Evolutionary conservation across 2,329 filamentous ascomycete species (phyloP), one percentile per base, ranked within the genome.

Genomic region (Aspergillus sp.): DNA sequence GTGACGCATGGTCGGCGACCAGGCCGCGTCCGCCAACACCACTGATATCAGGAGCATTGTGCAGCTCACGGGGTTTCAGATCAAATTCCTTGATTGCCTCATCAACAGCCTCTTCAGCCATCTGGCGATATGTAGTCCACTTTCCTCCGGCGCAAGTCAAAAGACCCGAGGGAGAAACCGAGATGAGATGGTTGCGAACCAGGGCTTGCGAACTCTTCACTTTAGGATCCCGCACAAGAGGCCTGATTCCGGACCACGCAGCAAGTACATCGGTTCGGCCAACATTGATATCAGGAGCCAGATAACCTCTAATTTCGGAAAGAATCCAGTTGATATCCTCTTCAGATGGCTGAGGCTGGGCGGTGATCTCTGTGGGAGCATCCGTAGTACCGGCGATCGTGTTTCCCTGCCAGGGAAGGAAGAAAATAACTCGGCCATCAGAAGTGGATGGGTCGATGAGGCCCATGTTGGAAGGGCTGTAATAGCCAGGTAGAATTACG

Each of bases 61-160:
- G 65, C 35, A 88, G 76, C 15, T 86, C 78, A 48, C 78, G 79
- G 3, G 88, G 77, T 53, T 81, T 73, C 37, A 95, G 82, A 8
- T 79, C 77, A 74, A 91, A 93, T 58, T 84, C 80, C 52, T 83
- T 80, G 72, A 95, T 83, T 9, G 91, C 90, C 68, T 90, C 87
- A 68, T 96, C 90, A 44, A 96, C 90, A 45, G 89, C 90, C 72
- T 96, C 90, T 76, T 96, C 90, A 21, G 91, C 90, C 91, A 96
- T 96, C 75, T 96, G 90, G 56, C 91, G 88, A 77, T 96, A 96
- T 1, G 91, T 96, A 3, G 91, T 96, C 91, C 91, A 96, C 77
- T 96, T 96, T 48, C 91, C 91, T 65, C 91, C 91, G 27, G 90
- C 90, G 69, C 90, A 93, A 35, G 91, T 96, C 64, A 96, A 78